Base-by-base conservation (phyloP, 768 basidiomycete species). In the Coprinellus aureogranulatus region DNA sequence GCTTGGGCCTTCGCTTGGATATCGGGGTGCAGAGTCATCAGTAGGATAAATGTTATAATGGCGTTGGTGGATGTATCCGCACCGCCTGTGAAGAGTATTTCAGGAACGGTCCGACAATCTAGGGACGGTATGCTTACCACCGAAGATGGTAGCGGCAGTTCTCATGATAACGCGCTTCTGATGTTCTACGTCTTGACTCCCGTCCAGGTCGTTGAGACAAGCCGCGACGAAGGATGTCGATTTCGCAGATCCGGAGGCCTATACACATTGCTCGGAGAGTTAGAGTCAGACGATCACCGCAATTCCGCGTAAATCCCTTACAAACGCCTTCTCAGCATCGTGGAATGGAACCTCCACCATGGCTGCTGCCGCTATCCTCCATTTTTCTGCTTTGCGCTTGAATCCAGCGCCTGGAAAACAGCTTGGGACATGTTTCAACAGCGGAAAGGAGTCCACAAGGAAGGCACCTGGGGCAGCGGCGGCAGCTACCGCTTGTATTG, bases 341-440 rank as follows among this genome's bases (percentile, higher is more conserved):
- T 9, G 18, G 18, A 14, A 16, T 18, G 16, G 25, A 16, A 12
- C 34, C 27, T 12, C 48, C 27, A 22, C 34, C 62, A 22, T 53
- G 25, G 11, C 37, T 53, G 23, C n/a, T n/a, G n/a, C n/a, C n/a
- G n/a, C n/a, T n/a, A n/a, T n/a, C n/a, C n/a, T n/a, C n/a, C n/a
- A n/a, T n/a, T n/a, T n/a, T n/a, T n/a, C n/a, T n/a, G 63, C 63
- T 26, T 51, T 48, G 14, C 60, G 64, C 59, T 70, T 66, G 65
- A 71, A 76, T 2, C 66, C 67, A 5, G 71, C 72, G 14, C 74
- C 73, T 14, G 75, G 75, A 30, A 76, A 53, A 74, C 75, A 77
- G 0, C 57, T 53, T 0, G 76, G 76, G 12, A 74, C 60, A 53
- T 75, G 64, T 16, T 62, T 67, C 27, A 76, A 48, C 4, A 54